Base-by-base conservation (phyloP, 1,284 basidiomycete species). In the Exsudoporus floridanus region DNA sequence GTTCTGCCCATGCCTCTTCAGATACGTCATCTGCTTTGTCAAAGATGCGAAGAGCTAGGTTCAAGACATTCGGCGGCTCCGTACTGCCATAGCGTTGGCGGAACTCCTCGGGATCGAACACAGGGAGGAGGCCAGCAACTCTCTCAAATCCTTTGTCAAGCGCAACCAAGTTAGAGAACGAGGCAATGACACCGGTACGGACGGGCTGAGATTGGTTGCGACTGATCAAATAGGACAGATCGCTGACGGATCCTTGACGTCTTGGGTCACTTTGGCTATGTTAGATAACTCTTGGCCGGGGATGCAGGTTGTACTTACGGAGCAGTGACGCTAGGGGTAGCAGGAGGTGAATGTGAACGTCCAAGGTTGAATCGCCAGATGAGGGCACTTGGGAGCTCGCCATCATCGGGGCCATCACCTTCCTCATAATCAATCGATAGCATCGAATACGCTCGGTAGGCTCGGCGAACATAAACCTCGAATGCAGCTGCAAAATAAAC, bases 301-400 rank as follows among this genome's bases (percentile, higher is more conserved):
- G 44, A 13, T 3, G 0, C 14, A 44, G 30, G 31, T 3, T 18
- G 23, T 7, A 77, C 80, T 64, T 67, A 89, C 87, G 80, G 77
- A 48, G 74, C 76, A 62, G 80, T 76, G 50, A 93, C 77, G 21
- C 84, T 83, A 56, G 93, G 93, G 7, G 93, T 97, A 25, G 86
- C 81, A 0, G 93, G 90, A 45, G 93, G 90, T 7, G 88, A 88
- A 67, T 86, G 83, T 2, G 90, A 86, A 64, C 86, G 84, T 28
- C 92, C 90, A 47, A 98, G 81, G 72, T 93, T 94, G 82, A 98
- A 98, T 44, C 91, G 82, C 94, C 94, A 98, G 19, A 86, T 92
- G 28, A 96, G 80, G 49, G 90, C 82, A 59, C 84, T 83, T 8
- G 93, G 92, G 38, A 80, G 77, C 53, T 90, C 89, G 23, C 86